Conservation (phyloP, 306 rosid species). For the Vigna radiata region DNA sequence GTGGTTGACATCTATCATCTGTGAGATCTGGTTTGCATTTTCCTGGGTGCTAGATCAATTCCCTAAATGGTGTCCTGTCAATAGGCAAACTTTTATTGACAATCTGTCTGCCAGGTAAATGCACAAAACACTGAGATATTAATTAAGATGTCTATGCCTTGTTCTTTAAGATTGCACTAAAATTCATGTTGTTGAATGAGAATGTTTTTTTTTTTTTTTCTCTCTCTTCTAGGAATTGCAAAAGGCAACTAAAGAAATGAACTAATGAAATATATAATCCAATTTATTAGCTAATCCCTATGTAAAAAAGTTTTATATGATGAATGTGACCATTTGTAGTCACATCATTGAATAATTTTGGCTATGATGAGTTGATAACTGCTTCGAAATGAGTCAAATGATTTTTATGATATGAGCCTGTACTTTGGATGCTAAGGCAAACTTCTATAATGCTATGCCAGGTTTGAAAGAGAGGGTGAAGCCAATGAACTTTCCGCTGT, state of each 20-base stretch:
- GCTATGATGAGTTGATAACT: conserved; percentile 6
- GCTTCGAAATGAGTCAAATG: not conserved
- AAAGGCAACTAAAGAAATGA: conserved; percentile 19
- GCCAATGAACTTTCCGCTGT: conserved; percentile 81
- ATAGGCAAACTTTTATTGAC: conserved; percentile 74
- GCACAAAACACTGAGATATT: conserved; percentile 19
- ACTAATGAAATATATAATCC: not conserved
- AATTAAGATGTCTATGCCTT: conserved; percentile 19
- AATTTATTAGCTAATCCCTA: not conserved
- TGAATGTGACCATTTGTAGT: not conserved
- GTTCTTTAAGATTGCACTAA: conserved; percentile 31
- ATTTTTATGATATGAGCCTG: conserved; percentile 3
- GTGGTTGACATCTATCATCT: conserved; percentile 92
- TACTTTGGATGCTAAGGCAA: conserved; percentile 33
- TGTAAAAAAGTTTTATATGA: not conserved
- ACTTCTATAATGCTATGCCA: conserved; percentile 47
- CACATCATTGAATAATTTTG: not conserved
- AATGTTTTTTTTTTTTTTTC: not conserved
- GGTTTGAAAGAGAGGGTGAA: conserved; percentile 97
- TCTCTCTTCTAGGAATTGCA: conserved; percentile 15
- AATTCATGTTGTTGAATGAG: conserved; percentile 9
- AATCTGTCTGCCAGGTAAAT: conserved; percentile 83
- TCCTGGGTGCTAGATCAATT: conserved; percentile 99
- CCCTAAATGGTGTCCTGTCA: conserved; percentile 93
- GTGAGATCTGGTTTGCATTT: conserved; percentile 98